Conservation (phyloP, 1,284 basidiomycete genomes). For the Microbotryomycetes sp. region DNA sequence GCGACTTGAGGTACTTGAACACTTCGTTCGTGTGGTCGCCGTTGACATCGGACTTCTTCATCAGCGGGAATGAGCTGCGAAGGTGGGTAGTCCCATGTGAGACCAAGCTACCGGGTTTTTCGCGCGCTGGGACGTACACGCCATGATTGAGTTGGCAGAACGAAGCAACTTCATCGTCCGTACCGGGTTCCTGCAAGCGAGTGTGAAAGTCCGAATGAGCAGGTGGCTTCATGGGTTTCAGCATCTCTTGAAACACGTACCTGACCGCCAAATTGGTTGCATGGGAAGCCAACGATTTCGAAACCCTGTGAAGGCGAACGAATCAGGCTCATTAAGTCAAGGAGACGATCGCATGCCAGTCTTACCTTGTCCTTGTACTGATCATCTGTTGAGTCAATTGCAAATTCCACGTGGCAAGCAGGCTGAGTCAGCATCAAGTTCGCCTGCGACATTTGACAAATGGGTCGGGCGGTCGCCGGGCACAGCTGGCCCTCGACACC, state of each 20-base stretch:
- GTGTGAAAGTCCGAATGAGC: too few relatives aligned
- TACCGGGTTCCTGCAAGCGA: constrained; percentile 15
- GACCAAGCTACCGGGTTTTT: too few relatives aligned
- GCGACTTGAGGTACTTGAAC: constrained; percentile 40
- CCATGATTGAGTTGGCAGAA: constrained; percentile 36
- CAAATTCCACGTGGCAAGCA: not conserved
- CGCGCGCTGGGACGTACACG: constrained; percentile 10
- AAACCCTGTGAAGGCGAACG: not conserved
- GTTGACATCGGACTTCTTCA: constrained; percentile 43
- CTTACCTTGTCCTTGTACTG: constrained; percentile 45
- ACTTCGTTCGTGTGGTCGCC: constrained; percentile 43
- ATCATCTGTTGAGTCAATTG: constrained; percentile 38
- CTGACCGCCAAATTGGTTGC: constrained; percentile 47
- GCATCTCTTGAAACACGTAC: not conserved
- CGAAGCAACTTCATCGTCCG: constrained; percentile 5
- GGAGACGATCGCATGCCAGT: not conserved
- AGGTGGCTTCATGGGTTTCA: not conserved
- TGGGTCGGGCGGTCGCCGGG: not conserved
- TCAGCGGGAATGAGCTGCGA: constrained; percentile 31
- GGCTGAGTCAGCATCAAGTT: not conserved
- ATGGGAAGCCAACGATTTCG: constrained; percentile 47
- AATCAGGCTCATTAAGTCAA: not conserved
- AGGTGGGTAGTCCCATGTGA: not conserved
- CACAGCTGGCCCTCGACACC: not conserved
- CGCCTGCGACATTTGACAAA: too few relatives aligned